These are phyloP conservation scores for Schwanniomyces yamadae DNA, from an alignment of 805 yeast genomes.

Conservation along the genomic window DNA sequence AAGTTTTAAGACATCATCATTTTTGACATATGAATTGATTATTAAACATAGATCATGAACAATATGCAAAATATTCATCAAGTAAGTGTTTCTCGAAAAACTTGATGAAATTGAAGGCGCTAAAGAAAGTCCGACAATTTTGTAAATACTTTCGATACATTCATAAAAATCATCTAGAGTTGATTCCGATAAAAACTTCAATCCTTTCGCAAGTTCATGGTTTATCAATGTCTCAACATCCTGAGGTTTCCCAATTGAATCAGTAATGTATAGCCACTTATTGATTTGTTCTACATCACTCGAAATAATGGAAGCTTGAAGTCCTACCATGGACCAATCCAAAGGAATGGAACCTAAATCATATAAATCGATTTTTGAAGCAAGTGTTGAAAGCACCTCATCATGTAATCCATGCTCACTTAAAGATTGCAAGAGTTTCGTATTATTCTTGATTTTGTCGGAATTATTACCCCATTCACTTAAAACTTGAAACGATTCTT, in stretches of 20 bases:
- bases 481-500: constrained; percentile 74
- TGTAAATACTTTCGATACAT: constrained; percentile 52
- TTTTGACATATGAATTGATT: constrained; percentile 11
- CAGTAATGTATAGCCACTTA: constrained; percentile 60
- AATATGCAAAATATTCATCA: constrained; percentile 38
- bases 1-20: constrained; percentile 8
- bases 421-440: constrained; percentile 66
- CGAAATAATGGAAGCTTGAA: constrained; percentile 70
- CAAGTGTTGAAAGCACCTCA: constrained; percentile 54
- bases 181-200: constrained; percentile 42
- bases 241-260: constrained; percentile 39
- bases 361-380: constrained; percentile 26
- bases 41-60: constrained; percentile 34
- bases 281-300: constrained; percentile 52
- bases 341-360: constrained; percentile 33
- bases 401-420: constrained; percentile 76
- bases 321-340: constrained; percentile 66
- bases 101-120: constrained; percentile 37
- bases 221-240: constrained; percentile 55
- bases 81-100: constrained; percentile 33
- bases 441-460: constrained; percentile 36
- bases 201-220: constrained; percentile 64
- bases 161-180: constrained; percentile 32
- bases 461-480: constrained; percentile 37
- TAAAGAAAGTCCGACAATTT: constrained; percentile 59